Evolutionary conservation across 148 eudicot species (phyloP), one percentile per base, ranked within the genome.

Genomic region (Rhododendron vialii): DNA sequence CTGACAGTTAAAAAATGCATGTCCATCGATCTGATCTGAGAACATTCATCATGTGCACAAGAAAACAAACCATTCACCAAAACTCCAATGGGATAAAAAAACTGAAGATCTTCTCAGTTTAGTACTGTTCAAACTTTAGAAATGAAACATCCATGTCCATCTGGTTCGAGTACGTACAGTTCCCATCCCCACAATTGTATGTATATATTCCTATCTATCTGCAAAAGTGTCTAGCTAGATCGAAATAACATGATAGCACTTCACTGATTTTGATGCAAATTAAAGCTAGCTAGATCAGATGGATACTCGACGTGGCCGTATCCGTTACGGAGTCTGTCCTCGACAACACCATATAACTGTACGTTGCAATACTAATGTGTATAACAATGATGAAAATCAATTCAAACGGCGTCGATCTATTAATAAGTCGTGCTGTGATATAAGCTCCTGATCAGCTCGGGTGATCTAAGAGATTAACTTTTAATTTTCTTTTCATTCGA

Each of bases 41-140:
- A 71, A 71, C 41, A 71, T 71, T 71, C 76, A 71, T 71, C 76
- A 71, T 71, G 76, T 71, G 76, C 76, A 71, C 8, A 28, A 71
- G 76, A 71, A 71, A 71, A 71, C 76, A 13, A 71, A 33, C 13
- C 7, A 71, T 30, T 71, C 76, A 71, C 33, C 76, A 15, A 71
- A 30, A 71, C 18, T 71, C 76, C 38, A 30, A 71, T 30, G 38
- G 7, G 76, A 71, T 71, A 4, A 41, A 1, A 14, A 71, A 30
- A 71, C 76, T 33, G 41, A 13, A 30, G 14, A 30, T 71, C 76
- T 71, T 71, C 3, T 24, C 76, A 13, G 18, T 71, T 11, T 30
- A 71, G 76, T 71, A 13, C 76, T 71, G 38, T 71, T 14, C 2
- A 71, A 71, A 14, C 76, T 28, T 33, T 30, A 13, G 76, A 13